Percentiles rank a stretch among this genome's conserved stretches.
phyloP scores from a whole-genome alignment of 805 yeast genomes.

The Cyberlindnera maritima region DNA sequence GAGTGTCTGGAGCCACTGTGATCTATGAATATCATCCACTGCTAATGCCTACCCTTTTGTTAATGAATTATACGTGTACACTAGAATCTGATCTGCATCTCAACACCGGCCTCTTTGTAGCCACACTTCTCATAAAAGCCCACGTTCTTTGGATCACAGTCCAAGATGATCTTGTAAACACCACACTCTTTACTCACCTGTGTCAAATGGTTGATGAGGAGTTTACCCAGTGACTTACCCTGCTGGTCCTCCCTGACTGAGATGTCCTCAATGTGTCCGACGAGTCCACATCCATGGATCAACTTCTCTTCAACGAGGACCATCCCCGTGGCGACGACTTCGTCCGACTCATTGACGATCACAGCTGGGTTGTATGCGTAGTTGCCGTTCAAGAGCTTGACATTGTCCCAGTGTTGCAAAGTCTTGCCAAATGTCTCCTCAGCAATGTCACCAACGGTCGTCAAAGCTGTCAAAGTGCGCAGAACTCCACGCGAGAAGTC shows the following conservation, averaged over 20 bases:
- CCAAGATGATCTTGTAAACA: slow-evolving; percentile 86
- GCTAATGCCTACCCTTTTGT: not conserved
- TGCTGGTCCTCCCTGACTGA: slow-evolving; percentile 74
- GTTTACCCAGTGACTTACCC: slow-evolving; percentile 77
- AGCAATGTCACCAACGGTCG: slow-evolving; percentile 78
- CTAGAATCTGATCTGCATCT: slow-evolving; percentile 56
- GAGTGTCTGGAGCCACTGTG: slow-evolving; percentile 39
- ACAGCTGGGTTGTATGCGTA: slow-evolving; percentile 65
- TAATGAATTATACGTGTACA: not conserved
- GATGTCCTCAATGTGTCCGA: slow-evolving; percentile 95
- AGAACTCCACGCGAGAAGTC: slow-evolving; percentile 68
- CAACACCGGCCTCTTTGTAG: slow-evolving; percentile 59
- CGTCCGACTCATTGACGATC: slow-evolving; percentile 43
- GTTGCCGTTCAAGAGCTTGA: slow-evolving; percentile 25
- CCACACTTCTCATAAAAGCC: slow-evolving; percentile 91
- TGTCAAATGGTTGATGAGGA: slow-evolving; percentile 60
- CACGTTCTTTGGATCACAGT: slow-evolving; percentile 80
- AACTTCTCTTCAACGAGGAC: slow-evolving; percentile 75
- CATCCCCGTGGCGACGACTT: slow-evolving; percentile 81
- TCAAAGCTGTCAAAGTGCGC: slow-evolving; percentile 62
- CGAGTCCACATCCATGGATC: slow-evolving; percentile 80
- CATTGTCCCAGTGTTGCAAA: slow-evolving; percentile 55
- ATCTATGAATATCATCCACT: not conserved
- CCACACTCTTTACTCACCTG: slow-evolving; percentile 56
- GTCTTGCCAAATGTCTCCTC: slow-evolving; percentile 46